Conservation (phyloP, 495 filamentous ascomycete species). For the Aspergillus saccharolyticus region DNA sequence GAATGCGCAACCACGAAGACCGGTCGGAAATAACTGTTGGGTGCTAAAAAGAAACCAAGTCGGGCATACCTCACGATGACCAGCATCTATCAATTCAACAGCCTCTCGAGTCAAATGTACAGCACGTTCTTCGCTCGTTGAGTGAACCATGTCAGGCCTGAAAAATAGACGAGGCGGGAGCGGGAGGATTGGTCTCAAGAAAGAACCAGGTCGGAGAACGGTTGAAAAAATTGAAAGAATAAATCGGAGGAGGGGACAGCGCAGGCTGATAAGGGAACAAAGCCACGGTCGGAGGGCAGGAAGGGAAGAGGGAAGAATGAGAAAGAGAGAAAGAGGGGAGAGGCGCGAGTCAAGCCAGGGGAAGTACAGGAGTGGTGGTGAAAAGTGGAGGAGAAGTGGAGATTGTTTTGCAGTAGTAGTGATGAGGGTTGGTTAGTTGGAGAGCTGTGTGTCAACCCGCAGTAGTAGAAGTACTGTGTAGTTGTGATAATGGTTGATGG, state of each 20-base stretch:
- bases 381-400: conserved; percentile 1
- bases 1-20: not conserved
- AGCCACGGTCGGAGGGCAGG: conserved; percentile 10
- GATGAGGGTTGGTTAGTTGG: not conserved
- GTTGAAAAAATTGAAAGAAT: conserved; percentile 11
- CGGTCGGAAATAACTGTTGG: not conserved
- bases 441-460: not conserved
- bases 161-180: conserved; percentile 10
- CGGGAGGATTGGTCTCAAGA: conserved; percentile 16
- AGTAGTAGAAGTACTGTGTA: not conserved
- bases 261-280: not conserved
- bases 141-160: conserved; percentile 45
- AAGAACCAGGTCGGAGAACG: not conserved
- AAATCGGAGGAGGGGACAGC: conserved; percentile 10
- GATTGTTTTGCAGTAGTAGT: conserved; percentile 3
- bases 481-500: not conserved
- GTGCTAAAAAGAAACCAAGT: not conserved
- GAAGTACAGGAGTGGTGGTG: not conserved
- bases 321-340: not conserved
- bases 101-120: conserved; percentile 46
- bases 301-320: conserved; percentile 8
- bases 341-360: not conserved
- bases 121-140: conserved; percentile 46
- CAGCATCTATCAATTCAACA: conserved; percentile 45
- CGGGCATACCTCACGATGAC: conserved; percentile 42